Evolutionary conservation across 164 flowering plant species (phyloP), one percentile per base, ranked within the genome.

Genomic region (Kingdonia uniflora): DNA sequence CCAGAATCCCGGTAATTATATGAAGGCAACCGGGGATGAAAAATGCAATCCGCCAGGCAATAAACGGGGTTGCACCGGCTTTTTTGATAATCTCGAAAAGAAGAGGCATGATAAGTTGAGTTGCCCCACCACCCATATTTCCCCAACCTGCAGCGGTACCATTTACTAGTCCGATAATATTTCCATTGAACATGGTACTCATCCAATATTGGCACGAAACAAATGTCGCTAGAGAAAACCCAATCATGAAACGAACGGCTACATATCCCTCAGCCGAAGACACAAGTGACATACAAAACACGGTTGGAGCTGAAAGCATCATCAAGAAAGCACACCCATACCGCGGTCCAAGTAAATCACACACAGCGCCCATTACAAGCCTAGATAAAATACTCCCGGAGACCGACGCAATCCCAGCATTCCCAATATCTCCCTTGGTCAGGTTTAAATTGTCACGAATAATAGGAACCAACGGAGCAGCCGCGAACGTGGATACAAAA

Each of bases 131-230:
- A 4, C 96, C 92, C 89, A 84, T 82, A 53, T 84, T 73, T 0
- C 92, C 96, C 96, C 96, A 87, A 19, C 96, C 94, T 0, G 71
- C 89, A 0, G 91, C 83, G 0, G 72, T 66, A 6, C 91, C 95
- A 49, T 87, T 87, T 2, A 75, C 96, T 11, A 74, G 65, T 26
- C 94, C 94, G 3, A 87, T 75, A 19, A 87, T 78, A 71, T 75
- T 62, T 19, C 84, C 55, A 43, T 69, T 75, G 57, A 87, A 84
- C 95, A 84, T 84, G 20, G 73, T 65, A 64, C 85, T 84, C 79
- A 73, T 87, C 95, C 95, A 87, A 58, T 70, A 87, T 57, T 80
- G 85, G 72, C 84, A 77, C 1, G 95, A 84, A 45, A 86, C 89
- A 20, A 87, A 87, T 0, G 92, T 84, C 0, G 95, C 95, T 0